phyloP scores from a whole-genome alignment of 164 flowering plant genomes.

The Aristolochia californica region DNA sequence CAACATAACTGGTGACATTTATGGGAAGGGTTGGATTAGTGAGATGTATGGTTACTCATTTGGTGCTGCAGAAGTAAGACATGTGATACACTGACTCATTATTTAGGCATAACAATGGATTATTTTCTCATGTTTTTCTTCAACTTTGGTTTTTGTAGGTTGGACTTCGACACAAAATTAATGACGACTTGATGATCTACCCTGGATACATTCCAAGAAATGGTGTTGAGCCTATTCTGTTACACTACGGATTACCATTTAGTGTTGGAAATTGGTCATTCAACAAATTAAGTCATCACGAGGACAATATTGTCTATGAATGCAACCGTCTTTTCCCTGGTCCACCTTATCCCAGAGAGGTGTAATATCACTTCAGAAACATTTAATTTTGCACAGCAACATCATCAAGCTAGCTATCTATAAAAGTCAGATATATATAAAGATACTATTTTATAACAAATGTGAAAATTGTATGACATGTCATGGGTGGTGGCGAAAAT shows the following conservation, averaged over 20 bases:
- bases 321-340: conserved; percentile 85
- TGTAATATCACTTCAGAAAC: conserved; percentile 10
- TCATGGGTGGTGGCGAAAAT: no score
- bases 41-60: conserved; percentile 99
- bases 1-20: conserved; percentile 89
- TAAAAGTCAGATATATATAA: no score
- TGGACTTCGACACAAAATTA: conserved; percentile 88
- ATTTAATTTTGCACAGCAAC: no score
- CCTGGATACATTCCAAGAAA: conserved; percentile 79
- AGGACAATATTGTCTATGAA: conserved; percentile 76
- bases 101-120: not conserved
- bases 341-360: conserved; percentile 98
- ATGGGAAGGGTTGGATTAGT: conserved; percentile 96
- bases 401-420: no score
- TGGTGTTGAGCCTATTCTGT: conserved; percentile 81
- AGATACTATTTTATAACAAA: no score
- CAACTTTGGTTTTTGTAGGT: conserved; percentile 36
- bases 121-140: not conserved
- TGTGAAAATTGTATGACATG: no score
- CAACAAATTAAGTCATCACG: conserved; percentile 79
- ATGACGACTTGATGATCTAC: conserved; percentile 85
- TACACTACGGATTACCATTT: conserved; percentile 91
- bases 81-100: not conserved
- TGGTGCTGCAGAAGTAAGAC: conserved; percentile 94
- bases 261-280: conserved; percentile 95